Evolutionary conservation across 2,329 filamentous ascomycete species (phyloP), one percentile per base, ranked within the genome.

Genomic region (Colletotrichum sp.): DNA sequence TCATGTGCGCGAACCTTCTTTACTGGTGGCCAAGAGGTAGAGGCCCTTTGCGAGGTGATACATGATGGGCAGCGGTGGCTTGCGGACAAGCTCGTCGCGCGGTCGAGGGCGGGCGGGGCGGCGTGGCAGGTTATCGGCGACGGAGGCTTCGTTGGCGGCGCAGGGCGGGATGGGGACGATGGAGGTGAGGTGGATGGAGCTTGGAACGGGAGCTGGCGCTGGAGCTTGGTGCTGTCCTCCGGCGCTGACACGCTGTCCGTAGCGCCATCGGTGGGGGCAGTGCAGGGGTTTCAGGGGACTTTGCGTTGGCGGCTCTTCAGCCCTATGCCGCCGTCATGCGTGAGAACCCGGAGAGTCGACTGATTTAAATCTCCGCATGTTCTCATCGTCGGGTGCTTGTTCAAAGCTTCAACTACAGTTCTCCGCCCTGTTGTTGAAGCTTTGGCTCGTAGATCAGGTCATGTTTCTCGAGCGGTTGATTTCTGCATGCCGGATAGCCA

Each of bases 1-100:
- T 66, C 66, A 66, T 69, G 71, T 30, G 55, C 56, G 78, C 85
- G 80, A 81, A 95, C 96, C 95, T 91, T 98, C 96, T 91, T 98
- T 98, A 87, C 95, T 98, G 22, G 96, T 98, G 73, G 95, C 96
- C 84, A 98, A 95, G 81, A 97, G 92, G 87, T 98, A 99, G 74
- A 99, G 90, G 75, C 95, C 96, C 85, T 98, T 98, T 82, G 95
- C 93, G 80, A 99, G 93, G 87, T 98, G 96, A 88, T 98, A 98
- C 96, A 98, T 98, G 74, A 69, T 74, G 69, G 64, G 68, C 10
- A 27, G n/a, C 28, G 39, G 68, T 71, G 27, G 56, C 70, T 60
- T 28, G 30, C 28, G 43, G 22, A 43, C 48, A 73, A 67, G 58
- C 70, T 36, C 34, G 34, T 55, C 71, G 70, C 74, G 64, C 74